These are phyloP conservation scores for Anacardium occidentale DNA, from an alignment of 345 rosid genomes.

Conservation along the genomic window DNA sequence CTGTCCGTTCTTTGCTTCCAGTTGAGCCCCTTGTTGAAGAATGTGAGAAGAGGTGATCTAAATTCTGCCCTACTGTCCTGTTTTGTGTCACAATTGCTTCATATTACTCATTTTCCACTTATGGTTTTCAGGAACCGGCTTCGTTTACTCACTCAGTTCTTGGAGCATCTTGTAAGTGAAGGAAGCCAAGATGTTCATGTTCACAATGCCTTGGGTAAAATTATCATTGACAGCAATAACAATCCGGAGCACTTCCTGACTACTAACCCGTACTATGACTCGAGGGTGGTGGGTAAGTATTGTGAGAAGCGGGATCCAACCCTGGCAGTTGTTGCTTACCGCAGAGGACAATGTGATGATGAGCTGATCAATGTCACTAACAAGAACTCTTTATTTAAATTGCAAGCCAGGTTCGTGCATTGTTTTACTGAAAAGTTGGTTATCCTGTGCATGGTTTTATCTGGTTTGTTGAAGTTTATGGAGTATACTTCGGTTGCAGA, in stretches of 20 bases:
- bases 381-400: constrained; percentile 88
- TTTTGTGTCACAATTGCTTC: constrained; percentile 8
- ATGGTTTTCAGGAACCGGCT: constrained; percentile 80
- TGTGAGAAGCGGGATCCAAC: constrained; percentile 99
- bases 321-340: constrained; percentile 93
- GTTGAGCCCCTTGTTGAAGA: constrained; percentile 88
- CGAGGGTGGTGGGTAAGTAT: constrained; percentile 95
- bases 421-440: constrained; percentile 9
- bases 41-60: constrained; percentile 76
- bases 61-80: constrained; percentile 13
- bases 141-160: constrained; percentile 96
- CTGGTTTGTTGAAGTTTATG: constrained; percentile 26
- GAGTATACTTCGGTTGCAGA: constrained; percentile 40
- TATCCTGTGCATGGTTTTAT: constrained; percentile 6
- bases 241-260: constrained; percentile 99
- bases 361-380: constrained; percentile 97
- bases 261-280: constrained; percentile 97
- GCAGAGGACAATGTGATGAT: constrained; percentile 96
- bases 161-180: constrained; percentile 99
- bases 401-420: constrained; percentile 87
- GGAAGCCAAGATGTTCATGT: constrained; percentile 99
- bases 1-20: constrained; percentile 77
- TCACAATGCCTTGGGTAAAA: constrained; percentile 99
- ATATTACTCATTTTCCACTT: constrained; percentile 25
- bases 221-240: constrained; percentile 96